A percentile compares a stretch with the other conserved stretches of the same genome.
Conservation (phyloP, 345 rosid species). For the Hypericum perforatum region DNA sequence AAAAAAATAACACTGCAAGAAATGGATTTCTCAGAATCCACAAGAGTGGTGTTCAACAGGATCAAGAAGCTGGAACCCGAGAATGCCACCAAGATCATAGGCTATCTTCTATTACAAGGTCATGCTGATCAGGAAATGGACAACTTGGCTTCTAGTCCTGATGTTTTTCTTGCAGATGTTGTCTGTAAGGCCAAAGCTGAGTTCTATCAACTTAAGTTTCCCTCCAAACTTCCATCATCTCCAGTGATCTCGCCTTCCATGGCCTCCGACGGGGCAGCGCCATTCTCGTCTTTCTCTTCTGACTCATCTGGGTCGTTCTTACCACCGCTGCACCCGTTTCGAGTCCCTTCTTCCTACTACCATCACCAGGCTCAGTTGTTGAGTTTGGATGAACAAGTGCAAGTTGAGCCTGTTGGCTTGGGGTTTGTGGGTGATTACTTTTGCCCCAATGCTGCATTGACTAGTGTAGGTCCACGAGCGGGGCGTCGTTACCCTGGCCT, state of each 20-base stretch:
- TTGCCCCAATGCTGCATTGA: conserved; percentile 22
- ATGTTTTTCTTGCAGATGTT: conserved; percentile 33
- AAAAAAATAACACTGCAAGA: not conserved
- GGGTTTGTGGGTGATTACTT: conserved; percentile 23
- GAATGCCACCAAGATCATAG: conserved; percentile 37
- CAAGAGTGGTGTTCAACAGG: conserved; percentile 32
- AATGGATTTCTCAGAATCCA: conserved; percentile 43
- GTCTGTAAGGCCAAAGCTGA: conserved; percentile 36
- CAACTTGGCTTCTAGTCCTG: conserved; percentile 34
- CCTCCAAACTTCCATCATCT: conserved; percentile 20
- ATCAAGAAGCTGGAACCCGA: conserved; percentile 48
- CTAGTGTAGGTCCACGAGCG: conserved; percentile 17
- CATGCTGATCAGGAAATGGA: conserved; percentile 36
- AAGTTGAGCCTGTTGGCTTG: conserved; percentile 21
- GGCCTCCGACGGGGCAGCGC: conserved; percentile 22
- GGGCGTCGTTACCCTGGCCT: conserved; percentile 17
- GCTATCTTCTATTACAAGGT: conserved; percentile 37
- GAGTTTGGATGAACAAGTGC: conserved; percentile 37
- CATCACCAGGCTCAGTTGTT: conserved; percentile 23
- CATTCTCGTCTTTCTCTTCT: conserved; percentile 16
- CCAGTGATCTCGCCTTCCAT: conserved; percentile 3
- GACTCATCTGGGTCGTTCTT: conserved; percentile 14
- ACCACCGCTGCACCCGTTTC: conserved; percentile 10
- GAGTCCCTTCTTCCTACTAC: conserved; percentile 20
- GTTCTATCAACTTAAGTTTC: conserved; percentile 18